Conservation (phyloP, 129 eudicot genomes). For the Tanacetum coccineum region DNA sequence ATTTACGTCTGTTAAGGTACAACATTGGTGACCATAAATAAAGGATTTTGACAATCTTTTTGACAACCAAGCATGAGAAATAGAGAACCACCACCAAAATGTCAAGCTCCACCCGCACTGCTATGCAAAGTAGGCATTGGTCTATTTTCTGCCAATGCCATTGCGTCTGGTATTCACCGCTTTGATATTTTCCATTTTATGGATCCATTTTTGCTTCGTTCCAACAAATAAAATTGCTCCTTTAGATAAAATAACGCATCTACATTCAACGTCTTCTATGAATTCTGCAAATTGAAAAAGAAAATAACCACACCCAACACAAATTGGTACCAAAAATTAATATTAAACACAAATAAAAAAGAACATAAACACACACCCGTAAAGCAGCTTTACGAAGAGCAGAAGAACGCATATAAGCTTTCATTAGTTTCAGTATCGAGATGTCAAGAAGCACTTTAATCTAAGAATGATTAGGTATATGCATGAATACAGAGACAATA, state of each 20-base stretch:
- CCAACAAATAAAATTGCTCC: conserved; percentile 70
- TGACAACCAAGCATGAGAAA: too few species aligned
- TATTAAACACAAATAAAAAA: not conserved
- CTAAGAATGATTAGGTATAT: conserved; percentile 75
- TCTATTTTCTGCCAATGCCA: too few species aligned
- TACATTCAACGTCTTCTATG: conserved; percentile 75
- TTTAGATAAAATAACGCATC: conserved; percentile 70
- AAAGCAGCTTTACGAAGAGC: conserved; percentile 86
- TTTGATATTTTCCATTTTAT: conserved; percentile 81
- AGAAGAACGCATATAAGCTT: conserved; percentile 86
- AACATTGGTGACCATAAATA: too few species aligned
- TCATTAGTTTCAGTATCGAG: conserved; percentile 75
- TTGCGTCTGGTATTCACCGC: conserved; percentile 37
- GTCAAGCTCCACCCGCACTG: too few species aligned
- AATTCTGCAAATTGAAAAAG: conserved; percentile 48
- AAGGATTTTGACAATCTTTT: too few species aligned
- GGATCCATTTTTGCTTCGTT: conserved; percentile 75
- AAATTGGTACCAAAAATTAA: conserved; percentile 1
- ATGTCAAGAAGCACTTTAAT: too few species aligned
- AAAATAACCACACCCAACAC: conserved; percentile 5
- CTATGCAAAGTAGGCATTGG: too few species aligned
- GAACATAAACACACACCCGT: conserved; percentile 45
- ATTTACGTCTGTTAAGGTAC: too few species aligned
- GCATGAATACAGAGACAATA: conserved; percentile 65
- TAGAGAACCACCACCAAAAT: too few species aligned